Evolutionary conservation across 139 green algal genomes (phyloP), one percentile per base, ranked within the genome.

Genomic region (Chlorella sp.): DNA sequence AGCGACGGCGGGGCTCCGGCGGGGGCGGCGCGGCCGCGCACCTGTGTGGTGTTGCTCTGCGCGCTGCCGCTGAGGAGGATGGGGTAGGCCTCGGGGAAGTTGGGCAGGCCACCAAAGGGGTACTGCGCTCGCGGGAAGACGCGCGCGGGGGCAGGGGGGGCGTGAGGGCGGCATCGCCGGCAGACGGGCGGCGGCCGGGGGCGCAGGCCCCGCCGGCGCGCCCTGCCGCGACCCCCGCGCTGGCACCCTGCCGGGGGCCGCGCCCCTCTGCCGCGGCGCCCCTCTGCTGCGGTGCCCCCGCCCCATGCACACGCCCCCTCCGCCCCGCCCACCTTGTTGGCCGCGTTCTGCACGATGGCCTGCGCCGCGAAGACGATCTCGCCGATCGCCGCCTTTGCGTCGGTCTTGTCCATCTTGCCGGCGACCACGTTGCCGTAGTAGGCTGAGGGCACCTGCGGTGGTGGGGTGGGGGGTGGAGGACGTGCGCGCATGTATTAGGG

Each of bases 61-160:
- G 71, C 58, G 58, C 43, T 69, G 71, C 71, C 71, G 25, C 48
- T 67, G 25, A 79, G 73, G 27, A 79, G 63, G 63, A 79, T 79
- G 73, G 73, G 73, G 62, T 79, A 79, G 48, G 73, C 73, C 63
- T 79, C 73, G 3, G 73, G 73, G 73, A 79, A 79, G 73, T 79
- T 71, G 50, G 73, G 73, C 48, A 79, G 73, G 50, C 73, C 73
- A 29, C 73, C 73, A 56, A 79, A 79, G n/a, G 73, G 73, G n/a
- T 79, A 79, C 73, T 79, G 56, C n/a, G 48, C 15, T 17, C n/a
- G n/a, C n/a, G n/a, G n/a, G n/a, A n/a, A n/a, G n/a, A n/a, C n/a
- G n/a, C n/a, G n/a, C 53, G 33, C n/a, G 36, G 36, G 15, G 8
- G 15, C 25, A 27, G 33, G 45, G 9, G 36, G 31, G 23, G 27